These are phyloP conservation scores for Candida maesae DNA, from an alignment of 805 yeast species.

Conservation along the genomic window DNA sequence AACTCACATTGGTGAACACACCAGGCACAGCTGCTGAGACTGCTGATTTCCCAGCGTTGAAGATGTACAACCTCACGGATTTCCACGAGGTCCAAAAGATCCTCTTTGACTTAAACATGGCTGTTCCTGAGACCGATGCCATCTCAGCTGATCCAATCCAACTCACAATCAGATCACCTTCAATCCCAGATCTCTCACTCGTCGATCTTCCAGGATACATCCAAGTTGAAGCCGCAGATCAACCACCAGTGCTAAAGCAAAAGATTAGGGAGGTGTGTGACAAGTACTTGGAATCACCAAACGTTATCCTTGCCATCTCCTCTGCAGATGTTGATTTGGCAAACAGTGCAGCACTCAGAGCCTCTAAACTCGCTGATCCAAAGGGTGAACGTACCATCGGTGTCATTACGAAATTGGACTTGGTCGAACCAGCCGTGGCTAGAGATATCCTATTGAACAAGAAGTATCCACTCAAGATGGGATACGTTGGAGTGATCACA, in stretches of 20 bases:
- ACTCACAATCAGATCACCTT: slow-evolving; percentile 82
- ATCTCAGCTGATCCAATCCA: slow-evolving; percentile 94
- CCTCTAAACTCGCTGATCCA: slow-evolving; percentile 88
- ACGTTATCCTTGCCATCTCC: slow-evolving; percentile 90
- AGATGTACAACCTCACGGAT: slow-evolving; percentile 77
- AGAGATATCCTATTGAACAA: slow-evolving; percentile 63
- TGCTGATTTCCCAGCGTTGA: slow-evolving; percentile 91
- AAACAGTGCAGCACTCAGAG: slow-evolving; percentile 89
- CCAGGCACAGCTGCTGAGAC: slow-evolving; percentile 77
- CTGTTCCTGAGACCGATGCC: slow-evolving; percentile 83
- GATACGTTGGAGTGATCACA: slow-evolving; percentile 97
- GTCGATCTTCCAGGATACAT: slow-evolving; percentile 98
- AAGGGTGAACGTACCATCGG: slow-evolving; percentile 95
- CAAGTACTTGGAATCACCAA: slow-evolving; percentile 84
- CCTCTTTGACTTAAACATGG: slow-evolving; percentile 84
- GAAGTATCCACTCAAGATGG: slow-evolving; percentile 90
- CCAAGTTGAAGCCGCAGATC: slow-evolving; percentile 95
- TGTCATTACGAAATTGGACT: slow-evolving; percentile 89
- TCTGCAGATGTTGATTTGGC: slow-evolving; percentile 98
- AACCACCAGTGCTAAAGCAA: slow-evolving; percentile 77
- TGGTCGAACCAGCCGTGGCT: slow-evolving; percentile 77
- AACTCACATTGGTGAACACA: slow-evolving; percentile 84
- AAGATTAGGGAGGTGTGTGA: slow-evolving; percentile 80
- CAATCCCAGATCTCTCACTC: slow-evolving; percentile 86
- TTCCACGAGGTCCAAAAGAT: slow-evolving; percentile 85